Conservation (phyloP, 2,329 filamentous ascomycete genomes). For the Leptographium lundbergii region DNA sequence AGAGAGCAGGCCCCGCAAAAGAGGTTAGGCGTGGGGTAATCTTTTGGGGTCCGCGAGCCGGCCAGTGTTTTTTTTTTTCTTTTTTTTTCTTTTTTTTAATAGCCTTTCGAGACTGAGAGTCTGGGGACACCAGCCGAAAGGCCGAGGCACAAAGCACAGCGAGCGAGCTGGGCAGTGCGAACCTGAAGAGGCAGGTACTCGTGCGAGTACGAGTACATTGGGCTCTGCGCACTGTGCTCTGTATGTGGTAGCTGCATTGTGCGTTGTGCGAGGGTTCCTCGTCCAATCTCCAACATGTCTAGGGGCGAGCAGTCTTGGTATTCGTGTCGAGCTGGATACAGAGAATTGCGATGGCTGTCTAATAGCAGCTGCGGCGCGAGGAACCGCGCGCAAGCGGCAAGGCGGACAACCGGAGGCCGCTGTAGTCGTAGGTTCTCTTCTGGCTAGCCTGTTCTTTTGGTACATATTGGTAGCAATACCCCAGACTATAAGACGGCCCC, state of each 20-base stretch:
- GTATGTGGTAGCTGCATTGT: no score
- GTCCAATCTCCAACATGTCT: no score
- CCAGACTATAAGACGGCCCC: neutral
- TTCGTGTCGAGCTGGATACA: no score
- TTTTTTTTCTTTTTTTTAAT: neutral
- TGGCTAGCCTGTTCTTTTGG: no score
- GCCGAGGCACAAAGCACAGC: slow-evolving; percentile 8
- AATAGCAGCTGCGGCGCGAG: no score
- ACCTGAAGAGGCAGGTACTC: no score
- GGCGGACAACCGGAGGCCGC: neutral
- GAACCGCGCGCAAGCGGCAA: neutral
- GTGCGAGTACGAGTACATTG: no score
- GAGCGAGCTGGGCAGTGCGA: no score
- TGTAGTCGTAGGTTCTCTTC: no score
- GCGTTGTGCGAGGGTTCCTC: neutral
- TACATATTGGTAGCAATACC: no score
- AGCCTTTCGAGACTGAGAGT: neutral
- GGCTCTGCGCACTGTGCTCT: no score
- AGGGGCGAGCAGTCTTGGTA: no score
- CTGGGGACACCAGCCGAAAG: slow-evolving; percentile 7
- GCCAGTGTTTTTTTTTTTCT: neutral
- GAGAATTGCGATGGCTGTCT: neutral
- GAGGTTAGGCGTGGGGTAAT: slow-evolving; percentile 2
- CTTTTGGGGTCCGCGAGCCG: neutral
- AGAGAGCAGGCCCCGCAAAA: neutral